These are phyloP conservation scores for Syzygium jambos DNA, from an alignment of 345 rosid genomes.

Conservation along the genomic window DNA sequence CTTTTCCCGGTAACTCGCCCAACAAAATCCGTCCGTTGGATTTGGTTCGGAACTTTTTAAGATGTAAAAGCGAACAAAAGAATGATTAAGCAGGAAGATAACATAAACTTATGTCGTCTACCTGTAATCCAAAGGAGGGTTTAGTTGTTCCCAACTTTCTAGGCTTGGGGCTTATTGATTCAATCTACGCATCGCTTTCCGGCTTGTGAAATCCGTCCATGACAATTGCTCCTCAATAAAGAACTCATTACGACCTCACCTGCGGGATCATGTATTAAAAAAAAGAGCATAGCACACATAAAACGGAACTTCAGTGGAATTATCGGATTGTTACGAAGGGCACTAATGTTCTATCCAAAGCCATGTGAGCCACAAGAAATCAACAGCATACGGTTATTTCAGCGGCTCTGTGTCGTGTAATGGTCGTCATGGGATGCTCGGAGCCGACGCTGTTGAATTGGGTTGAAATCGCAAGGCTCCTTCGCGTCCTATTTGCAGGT, in stretches of 20 bases:
- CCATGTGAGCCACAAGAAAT: background rate
- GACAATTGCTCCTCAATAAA: background rate
- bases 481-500: background rate
- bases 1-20: background rate
- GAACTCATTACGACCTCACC: background rate
- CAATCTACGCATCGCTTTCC: background rate
- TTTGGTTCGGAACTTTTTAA: background rate
- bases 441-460: background rate
- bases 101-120: background rate
- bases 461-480: background rate
- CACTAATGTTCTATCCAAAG: background rate
- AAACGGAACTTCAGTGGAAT: background rate
- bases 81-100: background rate
- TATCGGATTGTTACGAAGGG: background rate
- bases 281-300: background rate
- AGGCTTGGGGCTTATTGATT: background rate
- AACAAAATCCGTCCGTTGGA: background rate
- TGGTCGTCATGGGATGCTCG: background rate
- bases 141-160: background rate
- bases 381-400: background rate
- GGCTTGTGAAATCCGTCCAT: background rate
- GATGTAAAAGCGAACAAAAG: background rate
- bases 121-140: background rate
- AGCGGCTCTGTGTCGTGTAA: background rate
- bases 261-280: background rate